Evolutionary conservation across 257 asterid genomes (phyloP).

Genomic region (Nemophila menziesii): DNA sequence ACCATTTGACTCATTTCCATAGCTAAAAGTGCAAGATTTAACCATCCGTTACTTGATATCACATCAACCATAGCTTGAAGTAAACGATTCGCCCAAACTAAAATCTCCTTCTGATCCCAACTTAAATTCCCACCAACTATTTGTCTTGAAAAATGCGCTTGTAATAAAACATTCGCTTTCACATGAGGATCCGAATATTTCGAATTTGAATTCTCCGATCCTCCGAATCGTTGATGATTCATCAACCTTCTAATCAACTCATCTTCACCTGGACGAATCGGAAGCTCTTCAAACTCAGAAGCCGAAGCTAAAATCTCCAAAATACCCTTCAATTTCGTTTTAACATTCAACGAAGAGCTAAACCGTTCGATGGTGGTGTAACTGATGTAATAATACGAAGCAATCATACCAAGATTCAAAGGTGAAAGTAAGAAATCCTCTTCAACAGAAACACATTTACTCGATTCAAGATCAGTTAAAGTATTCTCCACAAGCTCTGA

Average conservation of each 20-base stretch:
- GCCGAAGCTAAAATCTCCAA: constrained; percentile 32
- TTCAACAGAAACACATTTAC: constrained; percentile 26
- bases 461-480: constrained; percentile 25
- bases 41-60: constrained; percentile 33
- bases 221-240: constrained; percentile 30
- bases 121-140: constrained; percentile 22
- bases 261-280: constrained; percentile 33
- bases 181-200: constrained; percentile 26
- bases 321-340: constrained; percentile 31
- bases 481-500: constrained; percentile 33
- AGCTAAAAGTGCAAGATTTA: constrained; percentile 24
- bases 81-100: constrained; percentile 21
- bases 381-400: constrained; percentile 30
- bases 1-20: constrained; percentile 39
- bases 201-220: constrained; percentile 21
- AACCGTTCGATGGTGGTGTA: constrained; percentile 38
- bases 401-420: constrained; percentile 34
- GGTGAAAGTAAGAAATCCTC: constrained; percentile 27
- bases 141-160: constrained; percentile 32
- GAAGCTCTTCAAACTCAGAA: constrained; percentile 28
- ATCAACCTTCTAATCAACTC: constrained; percentile 29
- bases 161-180: constrained; percentile 32
- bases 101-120: constrained; percentile 28
- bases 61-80: constrained; percentile 39
- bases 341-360: constrained; percentile 27